A percentile compares a stretch with the other conserved stretches of the same genome.
These are phyloP conservation scores for Massarina eburnea DNA, from an alignment of 2,329 filamentous ascomycete genomes.

Conservation along the genomic window DNA sequence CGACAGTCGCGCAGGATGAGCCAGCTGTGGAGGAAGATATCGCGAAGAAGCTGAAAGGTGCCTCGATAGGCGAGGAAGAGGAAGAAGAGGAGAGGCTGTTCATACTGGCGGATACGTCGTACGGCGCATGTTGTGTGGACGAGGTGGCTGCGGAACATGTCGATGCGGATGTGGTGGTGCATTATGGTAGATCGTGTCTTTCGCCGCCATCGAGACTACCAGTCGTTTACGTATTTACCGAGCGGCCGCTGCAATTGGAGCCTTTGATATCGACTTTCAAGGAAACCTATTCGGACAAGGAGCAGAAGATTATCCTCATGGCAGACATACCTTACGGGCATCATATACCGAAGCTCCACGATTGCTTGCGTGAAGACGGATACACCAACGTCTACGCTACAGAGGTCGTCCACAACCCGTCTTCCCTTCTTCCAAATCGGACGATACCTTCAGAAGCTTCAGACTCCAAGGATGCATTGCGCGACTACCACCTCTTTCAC, in stretches of 20 bases:
- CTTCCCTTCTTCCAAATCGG: conserved; percentile 81
- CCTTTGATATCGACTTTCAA: conserved; percentile 64
- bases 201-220: conserved; percentile 86
- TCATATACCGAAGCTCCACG: conserved; percentile 65
- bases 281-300: conserved; percentile 65
- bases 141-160: conserved; percentile 95
- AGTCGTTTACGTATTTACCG: conserved; percentile 88
- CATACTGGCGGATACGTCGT: conserved; percentile 92
- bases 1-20: background rate
- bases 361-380: conserved; percentile 60
- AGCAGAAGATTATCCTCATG: conserved; percentile 72
- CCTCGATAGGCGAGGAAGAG: conserved; percentile 13
- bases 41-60: conserved; percentile 15
- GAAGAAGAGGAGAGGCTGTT: conserved; percentile 61
- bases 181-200: conserved; percentile 90
- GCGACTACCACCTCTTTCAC: conserved; percentile 77
- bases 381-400: conserved; percentile 72
- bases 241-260: conserved; percentile 65
- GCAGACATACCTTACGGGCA: conserved; percentile 86
- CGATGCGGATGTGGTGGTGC: conserved; percentile 85
- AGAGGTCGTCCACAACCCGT: conserved; percentile 73
- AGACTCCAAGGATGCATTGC: conserved; percentile 54
- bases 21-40: conserved; percentile 18
- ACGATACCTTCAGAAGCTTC: conserved; percentile 59
- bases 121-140: conserved; percentile 95